Conservation (phyloP, 352 stramenopile species). For the Phytophthora parvispora region DNA sequence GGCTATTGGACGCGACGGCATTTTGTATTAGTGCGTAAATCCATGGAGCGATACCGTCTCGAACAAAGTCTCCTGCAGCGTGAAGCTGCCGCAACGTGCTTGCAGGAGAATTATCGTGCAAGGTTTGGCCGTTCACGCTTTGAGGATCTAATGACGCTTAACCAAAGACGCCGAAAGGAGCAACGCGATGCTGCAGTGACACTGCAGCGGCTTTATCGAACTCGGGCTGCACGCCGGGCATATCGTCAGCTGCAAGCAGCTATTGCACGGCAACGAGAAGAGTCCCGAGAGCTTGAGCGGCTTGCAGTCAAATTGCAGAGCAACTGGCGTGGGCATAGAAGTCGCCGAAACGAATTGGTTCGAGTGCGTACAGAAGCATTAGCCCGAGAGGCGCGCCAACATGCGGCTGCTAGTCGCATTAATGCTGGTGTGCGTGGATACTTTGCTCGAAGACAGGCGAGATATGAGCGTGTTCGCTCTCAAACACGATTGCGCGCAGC, state of each 20-base stretch:
- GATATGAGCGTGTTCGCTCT: constrained; percentile 40
- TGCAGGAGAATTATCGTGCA: constrained; percentile 69
- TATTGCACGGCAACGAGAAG: constrained; percentile 52
- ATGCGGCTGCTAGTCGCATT: constrained; percentile 68
- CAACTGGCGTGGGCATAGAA: constrained; percentile 67
- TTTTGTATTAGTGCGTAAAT: constrained; percentile 64
- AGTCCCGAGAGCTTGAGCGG: constrained; percentile 38
- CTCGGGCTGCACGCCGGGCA: constrained; percentile 55
- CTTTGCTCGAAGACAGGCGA: constrained; percentile 58
- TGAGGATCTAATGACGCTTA: constrained; percentile 78
- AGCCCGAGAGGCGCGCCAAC: constrained; percentile 36
- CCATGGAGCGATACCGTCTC: constrained; percentile 66
- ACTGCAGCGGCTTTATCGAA: constrained; percentile 73
- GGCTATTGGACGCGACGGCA: constrained; percentile 68
- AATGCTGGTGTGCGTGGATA: constrained; percentile 73
- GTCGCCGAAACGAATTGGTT: constrained; percentile 41
- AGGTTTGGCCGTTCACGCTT: constrained; percentile 77
- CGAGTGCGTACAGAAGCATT: constrained; percentile 41
- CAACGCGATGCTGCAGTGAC: constrained; percentile 55
- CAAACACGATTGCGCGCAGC: constrained; percentile 52
- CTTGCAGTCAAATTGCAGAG: constrained; percentile 73
- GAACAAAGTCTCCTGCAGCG: constrained; percentile 53
- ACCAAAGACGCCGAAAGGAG: constrained; percentile 65
- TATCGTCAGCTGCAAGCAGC: constrained; percentile 62
- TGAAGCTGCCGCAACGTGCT: constrained; percentile 47